These are phyloP conservation scores for Coniochaeta sp. DNA, from an alignment of 2,329 filamentous ascomycete species.

Conservation along the genomic window DNA sequence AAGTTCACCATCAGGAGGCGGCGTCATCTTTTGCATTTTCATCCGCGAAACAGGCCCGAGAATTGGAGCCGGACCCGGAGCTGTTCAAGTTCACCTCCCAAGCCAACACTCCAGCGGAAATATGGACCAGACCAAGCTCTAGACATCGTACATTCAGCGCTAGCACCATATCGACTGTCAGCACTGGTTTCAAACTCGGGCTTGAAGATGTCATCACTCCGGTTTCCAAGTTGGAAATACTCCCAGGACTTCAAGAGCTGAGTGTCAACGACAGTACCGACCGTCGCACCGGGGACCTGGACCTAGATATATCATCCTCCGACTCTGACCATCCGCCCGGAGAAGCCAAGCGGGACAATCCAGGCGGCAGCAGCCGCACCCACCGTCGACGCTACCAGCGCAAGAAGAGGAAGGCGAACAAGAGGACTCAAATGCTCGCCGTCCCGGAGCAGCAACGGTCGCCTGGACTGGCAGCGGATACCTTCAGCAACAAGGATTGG, in stretches of 20 bases:
- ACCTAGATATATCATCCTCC: no score
- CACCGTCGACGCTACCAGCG: background rate
- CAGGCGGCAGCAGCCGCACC: background rate
- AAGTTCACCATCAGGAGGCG: background rate
- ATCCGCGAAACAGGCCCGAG: background rate
- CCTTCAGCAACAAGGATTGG: background rate
- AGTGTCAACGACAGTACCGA: background rate
- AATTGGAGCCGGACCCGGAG: background rate
- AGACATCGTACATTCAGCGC: background rate
- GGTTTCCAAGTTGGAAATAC: background rate
- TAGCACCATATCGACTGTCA: background rate
- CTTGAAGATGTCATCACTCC: background rate
- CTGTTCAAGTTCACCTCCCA: background rate
- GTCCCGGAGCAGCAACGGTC: background rate
- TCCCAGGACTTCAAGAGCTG: background rate
- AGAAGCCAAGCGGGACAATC: no score
- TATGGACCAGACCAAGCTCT: background rate
- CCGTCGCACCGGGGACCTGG: background rate
- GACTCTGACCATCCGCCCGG: no score
- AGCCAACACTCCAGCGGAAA: background rate
- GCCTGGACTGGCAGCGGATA: no score
- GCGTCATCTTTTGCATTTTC: background rate
- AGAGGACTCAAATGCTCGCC: background rate
- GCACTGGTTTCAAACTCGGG: background rate
- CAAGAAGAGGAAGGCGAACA: background rate